Conservation (phyloP, 768 basidiomycete species). For the Phallus indusiatus region DNA sequence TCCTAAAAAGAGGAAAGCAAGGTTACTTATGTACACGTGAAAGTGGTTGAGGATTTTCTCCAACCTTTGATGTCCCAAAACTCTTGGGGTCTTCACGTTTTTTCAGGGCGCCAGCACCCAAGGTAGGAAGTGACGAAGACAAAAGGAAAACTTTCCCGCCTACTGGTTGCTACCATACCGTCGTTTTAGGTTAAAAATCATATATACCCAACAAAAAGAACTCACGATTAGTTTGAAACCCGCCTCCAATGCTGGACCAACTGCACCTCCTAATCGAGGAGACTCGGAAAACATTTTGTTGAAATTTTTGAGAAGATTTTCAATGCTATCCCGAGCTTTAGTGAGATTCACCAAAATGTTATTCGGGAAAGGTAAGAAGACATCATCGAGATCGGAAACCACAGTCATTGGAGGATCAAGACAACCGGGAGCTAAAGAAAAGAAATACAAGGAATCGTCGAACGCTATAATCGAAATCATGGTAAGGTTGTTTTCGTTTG, state of each 20-base stretch:
- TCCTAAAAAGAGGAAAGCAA: constrained; percentile 36
- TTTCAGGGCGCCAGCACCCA: constrained; percentile 88
- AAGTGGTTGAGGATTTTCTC: neutral
- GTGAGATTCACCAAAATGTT: constrained; percentile 91
- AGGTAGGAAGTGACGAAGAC: constrained; percentile 74
- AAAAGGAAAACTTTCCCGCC: constrained; percentile 91
- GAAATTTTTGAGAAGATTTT: constrained; percentile 70
- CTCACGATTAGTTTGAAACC: constrained; percentile 90
- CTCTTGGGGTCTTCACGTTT: constrained; percentile 95
- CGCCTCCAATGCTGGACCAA: constrained; percentile 94
- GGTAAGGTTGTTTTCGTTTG: constrained; percentile 88
- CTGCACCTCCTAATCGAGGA: constrained; percentile 82
- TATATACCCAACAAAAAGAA: neutral
- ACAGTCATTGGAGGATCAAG: constrained; percentile 91
- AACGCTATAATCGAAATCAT: constrained; percentile 90
- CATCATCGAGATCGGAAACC: constrained; percentile 93
- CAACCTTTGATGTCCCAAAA: constrained; percentile 77
- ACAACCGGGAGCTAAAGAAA: constrained; percentile 73
- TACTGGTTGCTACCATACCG: constrained; percentile 64
- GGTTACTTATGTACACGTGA: neutral
- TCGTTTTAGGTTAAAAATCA: neutral
- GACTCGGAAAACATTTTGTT: constrained; percentile 99
- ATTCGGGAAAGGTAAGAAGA: constrained; percentile 93
- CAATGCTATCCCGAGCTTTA: constrained; percentile 73
- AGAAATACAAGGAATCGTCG: constrained; percentile 91